Percentiles rank a stretch among this genome's conserved stretches.
Conservation (phyloP, 2,329 filamentous ascomycete genomes). For the Sporothrix pallida region DNA sequence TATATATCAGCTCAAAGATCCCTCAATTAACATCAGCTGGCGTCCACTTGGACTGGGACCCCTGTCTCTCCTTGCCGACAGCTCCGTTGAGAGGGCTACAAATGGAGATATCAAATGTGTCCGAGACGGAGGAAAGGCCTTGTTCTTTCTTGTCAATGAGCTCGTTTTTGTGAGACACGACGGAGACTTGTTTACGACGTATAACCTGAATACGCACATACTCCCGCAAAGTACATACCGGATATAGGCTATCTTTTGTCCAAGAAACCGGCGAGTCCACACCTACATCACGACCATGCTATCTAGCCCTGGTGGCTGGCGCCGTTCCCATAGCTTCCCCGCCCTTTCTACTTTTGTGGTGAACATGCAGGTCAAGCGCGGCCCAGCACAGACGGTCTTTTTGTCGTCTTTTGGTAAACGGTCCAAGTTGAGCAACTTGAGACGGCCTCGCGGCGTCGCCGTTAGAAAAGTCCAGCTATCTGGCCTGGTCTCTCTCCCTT, state of each 20-base stretch:
- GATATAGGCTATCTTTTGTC: conserved; percentile 4
- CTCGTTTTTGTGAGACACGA: not conserved
- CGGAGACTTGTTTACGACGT: not conserved
- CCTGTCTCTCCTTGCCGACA: not conserved
- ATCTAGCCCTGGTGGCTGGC: not conserved
- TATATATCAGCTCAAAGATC: not conserved
- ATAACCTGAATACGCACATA: too few relatives aligned
- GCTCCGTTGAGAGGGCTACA: not conserved
- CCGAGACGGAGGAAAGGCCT: not conserved
- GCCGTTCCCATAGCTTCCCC: not conserved
- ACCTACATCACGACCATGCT: conserved; percentile 14
- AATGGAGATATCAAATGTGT: conserved; percentile 1
- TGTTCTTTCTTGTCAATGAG: too few relatives aligned
- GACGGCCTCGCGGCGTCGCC: not conserved
- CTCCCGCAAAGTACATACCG: not conserved
- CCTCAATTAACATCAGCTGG: not conserved
- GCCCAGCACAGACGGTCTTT: not conserved
- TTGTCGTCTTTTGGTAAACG: not conserved
- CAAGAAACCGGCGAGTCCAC: not conserved
- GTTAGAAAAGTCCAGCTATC: not conserved
- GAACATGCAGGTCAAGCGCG: not conserved
- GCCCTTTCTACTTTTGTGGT: not conserved
- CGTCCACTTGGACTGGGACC: not conserved
- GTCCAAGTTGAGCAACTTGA: not conserved
- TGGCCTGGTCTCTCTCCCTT: not conserved